A percentile compares a stretch with the other conserved stretches of the same genome.
phyloP scores from a whole-genome alignment of 106 monocot genomes.

The Dioscorea alata region DNA sequence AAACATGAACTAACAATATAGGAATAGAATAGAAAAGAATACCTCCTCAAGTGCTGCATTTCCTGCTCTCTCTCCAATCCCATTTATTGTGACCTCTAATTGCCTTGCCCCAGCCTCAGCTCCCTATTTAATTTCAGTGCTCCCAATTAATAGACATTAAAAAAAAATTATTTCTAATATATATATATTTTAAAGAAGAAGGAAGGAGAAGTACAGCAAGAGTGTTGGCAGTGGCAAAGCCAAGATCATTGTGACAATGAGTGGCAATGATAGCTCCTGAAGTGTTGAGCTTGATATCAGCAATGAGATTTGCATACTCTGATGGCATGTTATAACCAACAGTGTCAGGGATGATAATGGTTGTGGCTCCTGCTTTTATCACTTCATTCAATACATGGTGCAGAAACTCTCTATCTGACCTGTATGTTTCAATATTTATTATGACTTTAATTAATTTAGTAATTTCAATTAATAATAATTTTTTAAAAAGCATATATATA shows the following conservation, averaged over 20 bases:
- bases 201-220: conserved; percentile 2
- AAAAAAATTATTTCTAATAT: too few species aligned
- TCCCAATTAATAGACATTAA: too few species aligned
- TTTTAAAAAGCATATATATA: too few species aligned
- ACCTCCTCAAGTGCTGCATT: conserved; percentile 28
- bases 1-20: too few species aligned
- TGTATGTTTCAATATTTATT: too few species aligned
- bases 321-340: conserved; percentile 6
- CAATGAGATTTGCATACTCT: conserved; percentile 1
- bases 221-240: conserved; percentile 12
- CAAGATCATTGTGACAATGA: conserved; percentile 8
- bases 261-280: conserved; percentile 7
- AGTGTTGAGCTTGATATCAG: background rate
- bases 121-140: too few species aligned
- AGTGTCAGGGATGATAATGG: conserved; percentile 8
- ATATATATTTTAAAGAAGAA: too few species aligned
- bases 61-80: conserved; percentile 9
- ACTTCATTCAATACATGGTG: conserved; percentile 4
- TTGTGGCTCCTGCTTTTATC: conserved; percentile 8
- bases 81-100: conserved; percentile 2
- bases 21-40: background rate
- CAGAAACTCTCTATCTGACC: conserved; percentile 8
- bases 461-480: too few species aligned
- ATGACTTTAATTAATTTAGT: too few species aligned
- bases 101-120: background rate